phyloP scores from a whole-genome alignment of 1,139 yeast genomes.

The Lipomyces yarrowii region DNA sequence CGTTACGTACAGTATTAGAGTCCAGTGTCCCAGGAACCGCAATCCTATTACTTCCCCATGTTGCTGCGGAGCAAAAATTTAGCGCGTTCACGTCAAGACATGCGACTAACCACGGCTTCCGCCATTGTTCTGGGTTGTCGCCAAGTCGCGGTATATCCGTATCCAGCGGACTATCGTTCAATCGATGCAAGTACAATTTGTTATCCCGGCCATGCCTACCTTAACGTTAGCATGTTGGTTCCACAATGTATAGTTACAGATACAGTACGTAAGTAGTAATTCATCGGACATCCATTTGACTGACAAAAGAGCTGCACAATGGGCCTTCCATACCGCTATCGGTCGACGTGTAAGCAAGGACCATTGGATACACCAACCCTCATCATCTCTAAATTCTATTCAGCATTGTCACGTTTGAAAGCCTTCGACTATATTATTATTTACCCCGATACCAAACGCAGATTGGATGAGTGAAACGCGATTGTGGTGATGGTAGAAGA shows the following conservation, averaged over 20 bases:
- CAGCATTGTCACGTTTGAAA: background rate
- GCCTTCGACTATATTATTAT: background rate
- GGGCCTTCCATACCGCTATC: conserved; percentile 43
- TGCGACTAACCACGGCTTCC: conserved; percentile 43
- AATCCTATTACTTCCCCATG: conserved; percentile 29
- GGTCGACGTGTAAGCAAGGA: conserved; percentile 44
- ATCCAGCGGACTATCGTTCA: conserved; percentile 29
- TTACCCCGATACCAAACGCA: conserved; percentile 26
- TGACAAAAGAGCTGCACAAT: conserved; percentile 39
- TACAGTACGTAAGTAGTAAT: conserved; percentile 38
- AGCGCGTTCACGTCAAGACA: conserved; percentile 46
- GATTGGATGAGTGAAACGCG: conserved; percentile 21
- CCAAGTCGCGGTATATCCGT: conserved; percentile 19
- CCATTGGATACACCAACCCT: conserved; percentile 47
- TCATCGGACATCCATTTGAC: conserved; percentile 37
- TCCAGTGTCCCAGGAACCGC: conserved; percentile 47
- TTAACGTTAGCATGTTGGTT: background rate
- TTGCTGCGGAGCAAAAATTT: conserved; percentile 45
- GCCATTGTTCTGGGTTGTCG: conserved; percentile 32
- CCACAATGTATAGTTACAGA: background rate
- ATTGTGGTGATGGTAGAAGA: conserved; percentile 16
- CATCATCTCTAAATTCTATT: conserved; percentile 42
- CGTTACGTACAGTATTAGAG: conserved; percentile 37
- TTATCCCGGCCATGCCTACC: conserved; percentile 45
- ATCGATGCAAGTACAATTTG: conserved; percentile 38